These are phyloP conservation scores for Cladophialophora bantiana DNA, from an alignment of 2,329 filamentous ascomycete species.

Conservation along the genomic window DNA sequence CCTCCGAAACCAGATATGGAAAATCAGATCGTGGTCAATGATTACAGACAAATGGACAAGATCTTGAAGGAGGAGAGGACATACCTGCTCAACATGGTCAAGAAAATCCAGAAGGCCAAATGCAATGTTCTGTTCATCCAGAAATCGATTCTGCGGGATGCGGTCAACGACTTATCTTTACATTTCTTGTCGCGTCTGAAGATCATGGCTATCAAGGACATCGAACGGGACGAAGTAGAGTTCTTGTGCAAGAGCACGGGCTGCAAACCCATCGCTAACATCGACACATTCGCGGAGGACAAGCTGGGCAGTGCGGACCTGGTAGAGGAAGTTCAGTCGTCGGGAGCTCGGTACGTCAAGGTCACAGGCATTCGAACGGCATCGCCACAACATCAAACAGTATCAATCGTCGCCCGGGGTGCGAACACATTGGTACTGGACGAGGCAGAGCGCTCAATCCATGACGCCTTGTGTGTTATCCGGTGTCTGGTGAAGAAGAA, in stretches of 20 bases:
- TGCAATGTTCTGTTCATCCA: slow-evolving; percentile 98
- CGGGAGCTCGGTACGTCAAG: slow-evolving; percentile 91
- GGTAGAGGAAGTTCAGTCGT: slow-evolving; percentile 87
- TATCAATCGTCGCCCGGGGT: slow-evolving; percentile 92
- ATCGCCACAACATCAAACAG: slow-evolving; percentile 69
- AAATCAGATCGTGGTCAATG: slow-evolving; percentile 98
- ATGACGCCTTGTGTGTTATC: slow-evolving; percentile 97
- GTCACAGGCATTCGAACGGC: slow-evolving; percentile 86
- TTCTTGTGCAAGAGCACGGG: slow-evolving; percentile 99
- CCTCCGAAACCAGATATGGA: slow-evolving; percentile 99
- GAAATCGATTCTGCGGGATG: slow-evolving; percentile 96
- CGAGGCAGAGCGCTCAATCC: slow-evolving; percentile 93
- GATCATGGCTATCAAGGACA: slow-evolving; percentile 95
- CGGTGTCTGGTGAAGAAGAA: slow-evolving; percentile 99
- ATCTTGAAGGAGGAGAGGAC: slow-evolving; percentile 99
- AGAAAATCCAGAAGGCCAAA: slow-evolving; percentile 99
- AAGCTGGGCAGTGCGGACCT: slow-evolving; percentile 94
- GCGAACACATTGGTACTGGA: slow-evolving; percentile 95
- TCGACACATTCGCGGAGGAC: slow-evolving; percentile 98
- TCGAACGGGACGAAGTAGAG: slow-evolving; percentile 97
- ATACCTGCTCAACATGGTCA: slow-evolving; percentile 97
- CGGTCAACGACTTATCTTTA: slow-evolving; percentile 94
- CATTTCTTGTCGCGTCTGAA: slow-evolving; percentile 98
- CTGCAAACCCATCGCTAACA: slow-evolving; percentile 98
- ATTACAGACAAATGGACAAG: slow-evolving; percentile 99